These are phyloP conservation scores for Tetragonia tetragonoides DNA, from an alignment of 148 eudicot genomes.

Conservation along the genomic window DNA sequence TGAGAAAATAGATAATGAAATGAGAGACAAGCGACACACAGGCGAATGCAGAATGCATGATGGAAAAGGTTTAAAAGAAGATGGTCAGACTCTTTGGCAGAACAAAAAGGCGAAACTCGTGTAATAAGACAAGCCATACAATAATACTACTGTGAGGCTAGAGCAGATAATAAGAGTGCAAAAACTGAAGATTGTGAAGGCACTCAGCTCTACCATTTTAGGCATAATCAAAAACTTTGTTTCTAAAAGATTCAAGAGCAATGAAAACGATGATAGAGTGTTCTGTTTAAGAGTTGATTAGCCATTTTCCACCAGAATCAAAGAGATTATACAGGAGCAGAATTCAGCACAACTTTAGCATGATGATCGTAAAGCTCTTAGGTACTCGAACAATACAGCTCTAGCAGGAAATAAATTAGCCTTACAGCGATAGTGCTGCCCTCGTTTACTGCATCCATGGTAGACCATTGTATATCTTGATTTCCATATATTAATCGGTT, in stretches of 20 bases:
- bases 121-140: not conserved
- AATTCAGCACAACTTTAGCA: not conserved
- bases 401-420: constrained; percentile 17
- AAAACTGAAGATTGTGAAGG: not conserved
- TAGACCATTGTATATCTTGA: constrained; percentile 66
- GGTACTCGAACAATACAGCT: not conserved
- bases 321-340: not conserved
- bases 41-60: not conserved
- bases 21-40: too few relatives aligned
- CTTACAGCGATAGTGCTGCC: constrained; percentile 73
- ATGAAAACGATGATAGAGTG: not conserved
- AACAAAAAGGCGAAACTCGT: not conserved
- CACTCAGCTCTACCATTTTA: not conserved
- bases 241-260: not conserved
- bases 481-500: constrained; percentile 83
- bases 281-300: not conserved
- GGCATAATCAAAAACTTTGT: not conserved
- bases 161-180: constrained; percentile 10
- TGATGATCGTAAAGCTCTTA: not conserved
- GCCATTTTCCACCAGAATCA: not conserved
- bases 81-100: too few relatives aligned
- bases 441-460: constrained; percentile 91
- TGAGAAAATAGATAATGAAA: too few relatives aligned
- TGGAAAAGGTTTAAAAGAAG: not conserved
- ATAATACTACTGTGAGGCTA: not conserved